These are phyloP conservation scores for Oryza rufipogon DNA, from an alignment of 176 grass and related monocot genomes.

Conservation along the genomic window DNA sequence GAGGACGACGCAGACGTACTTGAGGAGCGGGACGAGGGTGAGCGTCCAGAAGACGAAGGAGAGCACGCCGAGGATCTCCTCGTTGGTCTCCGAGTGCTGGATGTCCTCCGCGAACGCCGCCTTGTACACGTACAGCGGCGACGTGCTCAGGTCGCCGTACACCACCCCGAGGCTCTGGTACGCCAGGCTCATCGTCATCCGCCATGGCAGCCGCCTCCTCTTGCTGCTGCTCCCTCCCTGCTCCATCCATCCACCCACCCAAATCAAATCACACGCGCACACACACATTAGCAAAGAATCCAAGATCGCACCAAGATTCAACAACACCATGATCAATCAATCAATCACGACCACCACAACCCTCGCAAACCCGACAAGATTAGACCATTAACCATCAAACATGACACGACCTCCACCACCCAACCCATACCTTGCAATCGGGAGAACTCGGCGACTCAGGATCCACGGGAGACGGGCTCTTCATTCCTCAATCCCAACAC, in stretches of 20 bases:
- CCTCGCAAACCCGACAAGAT: neutral
- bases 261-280: neutral
- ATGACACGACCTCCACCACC: neutral
- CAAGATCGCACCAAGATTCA: constrained; percentile 39
- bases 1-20: constrained; percentile 98
- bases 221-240: constrained; percentile 9
- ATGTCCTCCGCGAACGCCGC: constrained; percentile 97
- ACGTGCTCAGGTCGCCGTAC: constrained; percentile 94
- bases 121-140: constrained; percentile 97
- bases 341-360: neutral
- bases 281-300: constrained; percentile 13
- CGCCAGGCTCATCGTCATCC: constrained; percentile 78
- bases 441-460: constrained; percentile 47
- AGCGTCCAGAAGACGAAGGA: constrained; percentile 99
- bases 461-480: constrained; percentile 54
- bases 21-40: constrained; percentile 90
- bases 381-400: neutral
- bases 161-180: constrained; percentile 97
- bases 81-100: constrained; percentile 94
- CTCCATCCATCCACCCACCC: neutral
- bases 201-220: constrained; percentile 60
- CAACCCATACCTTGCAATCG: constrained; percentile 34
- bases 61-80: constrained; percentile 95
- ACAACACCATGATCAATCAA: constrained; percentile 25
- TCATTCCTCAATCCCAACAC: constrained; percentile 27